Evolutionary conservation across 2,329 filamentous ascomycete genomes (phyloP).

Genomic region (Pestalotiopsis sp.): DNA sequence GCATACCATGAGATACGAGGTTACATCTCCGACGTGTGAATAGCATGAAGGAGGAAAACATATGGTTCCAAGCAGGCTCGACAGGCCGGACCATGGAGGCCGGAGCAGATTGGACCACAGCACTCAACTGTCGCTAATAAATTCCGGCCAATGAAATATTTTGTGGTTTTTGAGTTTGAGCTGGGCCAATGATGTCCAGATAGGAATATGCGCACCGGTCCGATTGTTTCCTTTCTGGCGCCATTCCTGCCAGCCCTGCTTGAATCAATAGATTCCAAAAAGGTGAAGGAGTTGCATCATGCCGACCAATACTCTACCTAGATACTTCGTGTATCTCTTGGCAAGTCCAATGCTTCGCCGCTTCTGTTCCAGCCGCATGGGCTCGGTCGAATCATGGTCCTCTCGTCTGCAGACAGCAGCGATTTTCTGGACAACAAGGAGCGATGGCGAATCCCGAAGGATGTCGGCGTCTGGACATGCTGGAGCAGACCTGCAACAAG

Average conservation of each 20-base stretch:
- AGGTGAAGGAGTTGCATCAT: not conserved
- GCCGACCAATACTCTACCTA: not conserved
- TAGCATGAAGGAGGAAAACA: not conserved
- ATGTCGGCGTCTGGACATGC: not conserved
- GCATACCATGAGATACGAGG: not conserved
- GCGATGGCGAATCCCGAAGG: not conserved
- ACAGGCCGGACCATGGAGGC: not conserved
- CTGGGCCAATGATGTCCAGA: not conserved
- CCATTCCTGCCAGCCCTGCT: not conserved
- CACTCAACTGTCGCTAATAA: not conserved
- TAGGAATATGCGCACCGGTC: not conserved
- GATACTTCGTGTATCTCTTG: not conserved
- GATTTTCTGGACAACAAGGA: not conserved
- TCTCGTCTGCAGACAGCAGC: not conserved
- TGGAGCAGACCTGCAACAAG: no score
- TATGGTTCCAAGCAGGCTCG: not conserved
- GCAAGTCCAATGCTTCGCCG: not conserved
- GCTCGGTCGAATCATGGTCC: not conserved
- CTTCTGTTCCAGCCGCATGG: not conserved
- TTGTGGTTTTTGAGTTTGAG: not conserved
- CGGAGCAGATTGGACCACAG: not conserved
- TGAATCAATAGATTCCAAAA: not conserved
- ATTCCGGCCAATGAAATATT: not conserved
- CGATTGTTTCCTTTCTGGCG: not conserved
- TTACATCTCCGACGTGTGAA: not conserved